These are phyloP conservation scores for Salix koriyanagi DNA, from an alignment of 345 rosid species.

Conservation along the genomic window DNA sequence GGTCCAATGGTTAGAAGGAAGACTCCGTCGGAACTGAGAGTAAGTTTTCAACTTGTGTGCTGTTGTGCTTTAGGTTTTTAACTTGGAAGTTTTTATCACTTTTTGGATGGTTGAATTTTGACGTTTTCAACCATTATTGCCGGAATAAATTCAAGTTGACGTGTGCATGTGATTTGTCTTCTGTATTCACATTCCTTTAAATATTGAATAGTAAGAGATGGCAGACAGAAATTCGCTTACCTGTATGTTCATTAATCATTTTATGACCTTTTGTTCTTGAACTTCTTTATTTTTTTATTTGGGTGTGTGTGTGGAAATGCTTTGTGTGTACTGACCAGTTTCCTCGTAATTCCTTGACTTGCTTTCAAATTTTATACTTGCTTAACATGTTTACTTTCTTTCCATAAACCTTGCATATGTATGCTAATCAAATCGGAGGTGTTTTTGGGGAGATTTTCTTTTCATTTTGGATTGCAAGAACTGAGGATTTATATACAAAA, in stretches of 20 bases:
- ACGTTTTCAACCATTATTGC: background rate
- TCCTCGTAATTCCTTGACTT: background rate
- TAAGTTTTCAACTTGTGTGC: conserved; percentile 2
- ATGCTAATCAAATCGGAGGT: background rate
- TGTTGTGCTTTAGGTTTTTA: background rate
- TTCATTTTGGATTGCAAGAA: background rate
- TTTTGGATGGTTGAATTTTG: background rate
- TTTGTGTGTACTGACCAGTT: background rate
- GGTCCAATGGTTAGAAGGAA: conserved; percentile 52
- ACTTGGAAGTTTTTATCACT: background rate
- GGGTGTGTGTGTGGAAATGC: background rate
- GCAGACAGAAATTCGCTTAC: background rate
- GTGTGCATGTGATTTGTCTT: background rate
- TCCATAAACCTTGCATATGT: background rate
- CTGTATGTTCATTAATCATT: background rate
- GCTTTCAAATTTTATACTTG: background rate
- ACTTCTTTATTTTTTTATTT: background rate
- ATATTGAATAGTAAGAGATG: background rate
- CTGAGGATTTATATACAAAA: background rate
- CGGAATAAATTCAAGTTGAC: too few relatives aligned
- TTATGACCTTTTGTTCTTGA: background rate
- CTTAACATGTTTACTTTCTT: background rate
- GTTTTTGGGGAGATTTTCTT: background rate
- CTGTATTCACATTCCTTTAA: background rate
- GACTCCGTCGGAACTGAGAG: conserved; percentile 88